Evolutionary conservation across 805 yeast species (phyloP).

Genomic region (Ogataea henricii): DNA sequence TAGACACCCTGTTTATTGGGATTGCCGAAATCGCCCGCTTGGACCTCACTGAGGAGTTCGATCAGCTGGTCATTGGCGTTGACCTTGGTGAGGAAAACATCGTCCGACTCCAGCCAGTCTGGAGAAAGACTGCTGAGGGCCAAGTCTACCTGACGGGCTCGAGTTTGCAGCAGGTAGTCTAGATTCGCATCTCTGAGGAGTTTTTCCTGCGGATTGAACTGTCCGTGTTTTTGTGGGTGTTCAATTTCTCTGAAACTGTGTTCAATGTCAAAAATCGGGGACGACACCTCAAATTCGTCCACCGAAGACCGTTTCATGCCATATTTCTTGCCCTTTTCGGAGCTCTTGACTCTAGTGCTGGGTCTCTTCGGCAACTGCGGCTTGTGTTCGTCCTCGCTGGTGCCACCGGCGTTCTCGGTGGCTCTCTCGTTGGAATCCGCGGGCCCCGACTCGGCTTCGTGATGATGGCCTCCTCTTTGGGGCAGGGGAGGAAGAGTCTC

Average conservation of each 20-base stretch:
- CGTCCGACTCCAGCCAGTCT: constrained; percentile 17
- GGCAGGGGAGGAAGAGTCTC: constrained; percentile 13
- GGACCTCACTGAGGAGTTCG: constrained; percentile 28
- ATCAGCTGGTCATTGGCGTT: constrained; percentile 23
- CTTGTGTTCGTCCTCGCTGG: not conserved
- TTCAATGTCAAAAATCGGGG: constrained; percentile 8
- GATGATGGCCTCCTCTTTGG: constrained; percentile 3
- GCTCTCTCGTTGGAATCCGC: not conserved
- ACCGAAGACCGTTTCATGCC: constrained; percentile 16
- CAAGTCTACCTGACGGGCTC: constrained; percentile 19
- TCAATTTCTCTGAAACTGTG: not conserved
- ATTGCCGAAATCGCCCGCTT: constrained; percentile 19
- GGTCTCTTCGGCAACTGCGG: constrained; percentile 20
- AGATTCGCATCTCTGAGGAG: constrained; percentile 6
- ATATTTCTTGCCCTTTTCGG: constrained; percentile 4
- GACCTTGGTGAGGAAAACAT: constrained; percentile 21
- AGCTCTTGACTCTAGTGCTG: not conserved
- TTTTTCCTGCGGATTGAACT: not conserved
- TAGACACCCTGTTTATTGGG: constrained; percentile 23
- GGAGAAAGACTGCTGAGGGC: constrained; percentile 14
- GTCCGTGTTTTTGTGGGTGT: not conserved
- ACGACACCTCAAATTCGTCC: constrained; percentile 18
- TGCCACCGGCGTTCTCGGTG: not conserved
- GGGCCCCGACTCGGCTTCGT: not conserved
- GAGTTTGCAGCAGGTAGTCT: constrained; percentile 13